phyloP scores from a whole-genome alignment of 306 rosid species.

The Senna siamea region DNA sequence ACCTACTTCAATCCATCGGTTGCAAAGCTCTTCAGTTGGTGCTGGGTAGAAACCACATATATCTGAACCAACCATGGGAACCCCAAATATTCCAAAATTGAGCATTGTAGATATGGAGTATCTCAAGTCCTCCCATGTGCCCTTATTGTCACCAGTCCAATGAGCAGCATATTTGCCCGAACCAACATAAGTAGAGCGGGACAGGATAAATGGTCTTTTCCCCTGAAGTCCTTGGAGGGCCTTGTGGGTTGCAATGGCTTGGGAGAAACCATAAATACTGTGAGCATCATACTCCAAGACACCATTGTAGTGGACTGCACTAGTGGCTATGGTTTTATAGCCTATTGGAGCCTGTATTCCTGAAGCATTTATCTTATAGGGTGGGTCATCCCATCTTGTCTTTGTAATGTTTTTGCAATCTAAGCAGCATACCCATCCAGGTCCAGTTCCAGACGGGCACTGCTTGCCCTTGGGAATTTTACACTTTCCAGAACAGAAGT shows the following conservation, averaged over 20 bases:
- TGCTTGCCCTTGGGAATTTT: slow-evolving; percentile 64
- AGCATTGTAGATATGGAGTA: slow-evolving; percentile 90
- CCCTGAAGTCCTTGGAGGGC: slow-evolving; percentile 85
- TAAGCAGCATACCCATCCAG: slow-evolving; percentile 91
- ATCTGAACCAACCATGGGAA: slow-evolving; percentile 98
- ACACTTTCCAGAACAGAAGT: slow-evolving; percentile 92
- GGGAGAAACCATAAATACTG: slow-evolving; percentile 89
- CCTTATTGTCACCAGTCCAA: slow-evolving; percentile 97
- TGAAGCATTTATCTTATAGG: slow-evolving; percentile 92
- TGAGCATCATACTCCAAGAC: slow-evolving; percentile 95
- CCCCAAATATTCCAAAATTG: slow-evolving; percentile 93
- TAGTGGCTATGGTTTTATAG: slow-evolving; percentile 90
- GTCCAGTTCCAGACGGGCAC: slow-evolving; percentile 77
- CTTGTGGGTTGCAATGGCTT: slow-evolving; percentile 83
- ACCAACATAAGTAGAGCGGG: slow-evolving; percentile 91
- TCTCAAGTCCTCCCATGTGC: slow-evolving; percentile 82
- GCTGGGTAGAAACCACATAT: slow-evolving; percentile 93
- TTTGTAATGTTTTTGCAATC: slow-evolving; percentile 90
- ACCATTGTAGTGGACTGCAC: slow-evolving; percentile 89
- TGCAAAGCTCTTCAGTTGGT: slow-evolving; percentile 97
- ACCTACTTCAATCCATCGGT: slow-evolving; percentile 95
- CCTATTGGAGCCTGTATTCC: slow-evolving; percentile 83
- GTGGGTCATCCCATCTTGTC: slow-evolving; percentile 94
- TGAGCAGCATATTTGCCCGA: slow-evolving; percentile 91
- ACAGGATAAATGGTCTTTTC: slow-evolving; percentile 80